These are phyloP conservation scores for Parathielavia appendiculata DNA, from an alignment of 495 filamentous ascomycete genomes.

Conservation along the genomic window DNA sequence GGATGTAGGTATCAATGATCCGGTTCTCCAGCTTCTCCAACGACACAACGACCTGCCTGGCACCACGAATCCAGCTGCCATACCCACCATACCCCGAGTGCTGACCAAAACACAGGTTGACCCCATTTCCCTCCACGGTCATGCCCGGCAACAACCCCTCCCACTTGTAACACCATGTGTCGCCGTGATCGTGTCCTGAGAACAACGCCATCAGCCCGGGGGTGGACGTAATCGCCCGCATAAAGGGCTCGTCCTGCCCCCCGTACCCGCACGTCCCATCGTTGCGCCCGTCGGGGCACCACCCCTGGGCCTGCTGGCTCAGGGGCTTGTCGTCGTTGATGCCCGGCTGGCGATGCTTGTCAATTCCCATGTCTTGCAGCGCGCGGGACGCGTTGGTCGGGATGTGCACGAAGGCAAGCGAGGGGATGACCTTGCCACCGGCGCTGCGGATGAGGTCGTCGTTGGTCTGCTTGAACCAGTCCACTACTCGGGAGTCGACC, in stretches of 20 bases:
- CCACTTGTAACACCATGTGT: slow-evolving; percentile 59
- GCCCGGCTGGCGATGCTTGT: slow-evolving; percentile 50
- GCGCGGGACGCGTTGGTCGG: slow-evolving; percentile 54
- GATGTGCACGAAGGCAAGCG: slow-evolving; percentile 70
- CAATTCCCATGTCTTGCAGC: slow-evolving; percentile 45
- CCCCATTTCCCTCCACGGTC: slow-evolving; percentile 31
- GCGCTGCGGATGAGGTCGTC: slow-evolving; percentile 31
- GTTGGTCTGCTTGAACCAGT: slow-evolving; percentile 56
- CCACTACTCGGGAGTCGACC: slow-evolving; percentile 47
- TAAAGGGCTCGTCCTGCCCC: slow-evolving; percentile 59
- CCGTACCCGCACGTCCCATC: slow-evolving; percentile 40
- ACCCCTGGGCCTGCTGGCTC: slow-evolving; percentile 48
- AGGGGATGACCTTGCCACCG: slow-evolving; percentile 48
- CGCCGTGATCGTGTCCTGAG: slow-evolving; percentile 66
- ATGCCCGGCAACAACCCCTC: slow-evolving; percentile 30
- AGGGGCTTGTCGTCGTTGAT: slow-evolving; percentile 60
- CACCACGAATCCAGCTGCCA: slow-evolving; percentile 57
- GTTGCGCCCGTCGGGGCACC: slow-evolving; percentile 41
- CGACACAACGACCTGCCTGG: slow-evolving; percentile 52
- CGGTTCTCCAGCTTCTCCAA: slow-evolving; percentile 33
- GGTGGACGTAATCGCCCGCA: slow-evolving; percentile 55
- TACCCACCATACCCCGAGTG: slow-evolving; percentile 71
- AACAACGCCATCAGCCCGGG: slow-evolving; percentile 58
- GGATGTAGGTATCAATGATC: slow-evolving; percentile 58
- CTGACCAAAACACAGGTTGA: slow-evolving; percentile 62